Evolutionary conservation across 1,284 basidiomycete genomes (phyloP).

Genomic region (Veloporphyrellus conicus): DNA sequence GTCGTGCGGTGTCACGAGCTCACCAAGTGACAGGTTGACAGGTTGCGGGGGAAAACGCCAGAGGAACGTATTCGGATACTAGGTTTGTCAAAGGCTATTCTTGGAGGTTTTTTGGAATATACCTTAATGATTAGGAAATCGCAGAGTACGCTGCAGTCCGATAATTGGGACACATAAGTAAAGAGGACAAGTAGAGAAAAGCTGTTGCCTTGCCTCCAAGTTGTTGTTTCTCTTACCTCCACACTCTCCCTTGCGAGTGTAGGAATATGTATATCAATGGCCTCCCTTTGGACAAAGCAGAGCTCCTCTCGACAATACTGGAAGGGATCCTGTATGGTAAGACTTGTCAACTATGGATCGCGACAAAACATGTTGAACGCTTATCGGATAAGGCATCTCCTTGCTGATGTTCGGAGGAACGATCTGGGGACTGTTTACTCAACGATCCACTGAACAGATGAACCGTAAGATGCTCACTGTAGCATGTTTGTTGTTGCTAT

Average conservation of each 20-base stretch:
- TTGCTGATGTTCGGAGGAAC: slow-evolving; percentile 9
- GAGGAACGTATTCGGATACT: background rate
- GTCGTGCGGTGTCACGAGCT: too few species aligned
- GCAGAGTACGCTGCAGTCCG: background rate
- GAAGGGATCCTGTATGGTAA: slow-evolving; percentile 18
- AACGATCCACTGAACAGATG: background rate
- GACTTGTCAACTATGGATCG: background rate
- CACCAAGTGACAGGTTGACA: too few species aligned
- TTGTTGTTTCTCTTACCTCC: background rate
- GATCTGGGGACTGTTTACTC: slow-evolving; percentile 1
- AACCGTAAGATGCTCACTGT: slow-evolving; percentile 1
- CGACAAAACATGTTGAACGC: background rate
- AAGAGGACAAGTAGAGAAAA: background rate
- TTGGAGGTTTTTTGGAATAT: background rate
- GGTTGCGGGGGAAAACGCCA: background rate
- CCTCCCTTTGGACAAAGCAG: slow-evolving; percentile 13
- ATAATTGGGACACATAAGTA: background rate
- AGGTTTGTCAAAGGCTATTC: background rate
- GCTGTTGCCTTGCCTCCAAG: too few species aligned
- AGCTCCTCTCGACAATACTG: slow-evolving; percentile 11
- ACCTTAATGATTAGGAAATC: background rate
- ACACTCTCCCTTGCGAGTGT: background rate
- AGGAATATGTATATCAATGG: background rate
- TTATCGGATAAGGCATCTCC: slow-evolving; percentile 4
- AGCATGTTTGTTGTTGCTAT: slow-evolving; percentile 5